These are phyloP conservation scores for Epichloe brachyelytri DNA, from an alignment of 2,329 filamentous ascomycete species.

Conservation along the genomic window DNA sequence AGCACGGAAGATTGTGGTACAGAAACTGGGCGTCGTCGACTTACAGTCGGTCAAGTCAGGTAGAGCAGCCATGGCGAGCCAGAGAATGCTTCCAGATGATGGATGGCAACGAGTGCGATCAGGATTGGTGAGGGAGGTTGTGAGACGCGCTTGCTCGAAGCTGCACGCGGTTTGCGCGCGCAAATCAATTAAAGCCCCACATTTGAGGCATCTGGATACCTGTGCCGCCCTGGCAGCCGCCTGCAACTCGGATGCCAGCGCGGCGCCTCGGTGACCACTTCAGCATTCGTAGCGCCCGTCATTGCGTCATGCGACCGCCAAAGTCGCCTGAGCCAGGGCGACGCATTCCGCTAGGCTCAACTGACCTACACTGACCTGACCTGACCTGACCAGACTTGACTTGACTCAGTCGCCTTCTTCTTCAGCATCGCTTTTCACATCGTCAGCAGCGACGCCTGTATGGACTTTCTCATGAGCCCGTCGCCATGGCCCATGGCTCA, in stretches of 20 bases:
- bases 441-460: slow-evolving; percentile 9
- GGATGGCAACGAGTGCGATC: neutral
- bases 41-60: slow-evolving; percentile 22
- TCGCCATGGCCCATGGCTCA: slow-evolving; percentile 42
- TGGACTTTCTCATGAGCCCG: slow-evolving; percentile 14
- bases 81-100: neutral
- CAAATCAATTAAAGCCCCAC: slow-evolving; percentile 16
- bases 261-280: neutral
- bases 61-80: slow-evolving; percentile 16
- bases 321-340: neutral
- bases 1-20: neutral
- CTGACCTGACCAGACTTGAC: too few species aligned
- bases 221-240: too few species aligned
- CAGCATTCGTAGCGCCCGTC: neutral
- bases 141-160: slow-evolving; percentile 6
- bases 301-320: slow-evolving; percentile 8
- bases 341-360: neutral
- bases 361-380: too few species aligned
- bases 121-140: neutral
- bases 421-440: neutral
- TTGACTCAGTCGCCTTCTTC: neutral
- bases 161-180: slow-evolving; percentile 10
- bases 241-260: neutral
- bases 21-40: slow-evolving; percentile 4
- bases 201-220: slow-evolving; percentile 7